phyloP scores from a whole-genome alignment of 176 grass and related monocot genomes.

The maize (Zea mays) region DNA sequence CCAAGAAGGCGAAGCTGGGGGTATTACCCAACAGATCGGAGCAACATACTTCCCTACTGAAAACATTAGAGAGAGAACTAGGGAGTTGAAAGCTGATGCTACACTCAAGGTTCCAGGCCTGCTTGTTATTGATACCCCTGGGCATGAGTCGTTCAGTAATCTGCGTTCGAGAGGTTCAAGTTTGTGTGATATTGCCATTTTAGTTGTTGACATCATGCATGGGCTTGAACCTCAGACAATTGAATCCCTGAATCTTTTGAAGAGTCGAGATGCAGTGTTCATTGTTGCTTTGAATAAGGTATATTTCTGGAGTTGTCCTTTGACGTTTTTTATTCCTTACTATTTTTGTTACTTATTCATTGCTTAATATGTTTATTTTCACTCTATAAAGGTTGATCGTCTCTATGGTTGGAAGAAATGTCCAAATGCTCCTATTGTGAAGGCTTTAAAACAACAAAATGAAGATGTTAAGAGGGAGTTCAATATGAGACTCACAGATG shows the following conservation, averaged over 20 bases:
- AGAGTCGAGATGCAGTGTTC: slow-evolving; percentile 72
- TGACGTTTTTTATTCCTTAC: background rate
- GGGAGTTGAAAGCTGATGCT: slow-evolving; percentile 86
- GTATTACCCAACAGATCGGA: slow-evolving; percentile 97
- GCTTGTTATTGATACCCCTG: slow-evolving; percentile 97
- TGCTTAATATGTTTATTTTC: slow-evolving; percentile 35
- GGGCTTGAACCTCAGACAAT: slow-evolving; percentile 93
- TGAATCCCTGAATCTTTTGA: slow-evolving; percentile 88
- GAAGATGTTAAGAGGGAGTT: slow-evolving; percentile 96
- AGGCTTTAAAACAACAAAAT: slow-evolving; percentile 74
- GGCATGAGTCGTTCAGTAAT: slow-evolving; percentile 89
- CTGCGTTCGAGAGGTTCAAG: slow-evolving; percentile 97
- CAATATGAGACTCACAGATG: slow-evolving; percentile 86
- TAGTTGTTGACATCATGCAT: slow-evolving; percentile 98
- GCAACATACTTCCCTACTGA: slow-evolving; percentile 94
- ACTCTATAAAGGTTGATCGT: slow-evolving; percentile 75
- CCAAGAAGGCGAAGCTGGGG: slow-evolving; percentile 93
- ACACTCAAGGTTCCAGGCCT: slow-evolving; percentile 90
- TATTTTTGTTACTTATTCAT: slow-evolving; percentile 24
- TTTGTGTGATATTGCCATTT: slow-evolving; percentile 93
- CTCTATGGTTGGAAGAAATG: slow-evolving; percentile 88
- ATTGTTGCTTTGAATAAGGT: slow-evolving; percentile 99
- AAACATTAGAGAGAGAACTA: slow-evolving; percentile 98
- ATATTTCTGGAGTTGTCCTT: slow-evolving; percentile 32
- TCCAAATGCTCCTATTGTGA: slow-evolving; percentile 74